Conservation (phyloP, 345 rosid genomes). For the Citrus trifoliata region DNA sequence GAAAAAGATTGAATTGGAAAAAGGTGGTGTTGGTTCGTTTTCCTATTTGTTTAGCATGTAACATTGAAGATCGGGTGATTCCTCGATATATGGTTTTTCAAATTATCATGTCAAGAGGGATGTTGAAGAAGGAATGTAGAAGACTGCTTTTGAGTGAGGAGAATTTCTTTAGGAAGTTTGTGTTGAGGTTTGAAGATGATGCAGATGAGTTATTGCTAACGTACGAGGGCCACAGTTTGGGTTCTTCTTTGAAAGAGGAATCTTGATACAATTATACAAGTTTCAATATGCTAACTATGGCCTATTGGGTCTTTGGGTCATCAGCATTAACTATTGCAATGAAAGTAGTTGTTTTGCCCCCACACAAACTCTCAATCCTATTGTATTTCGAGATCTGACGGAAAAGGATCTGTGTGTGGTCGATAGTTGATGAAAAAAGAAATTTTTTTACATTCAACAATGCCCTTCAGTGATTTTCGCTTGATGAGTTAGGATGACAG, state of each 20-base stretch:
- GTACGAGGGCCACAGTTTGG: slow-evolving; percentile 19
- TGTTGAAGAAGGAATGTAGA: slow-evolving; percentile 25
- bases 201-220: slow-evolving; percentile 27
- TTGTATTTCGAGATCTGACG: too few species aligned
- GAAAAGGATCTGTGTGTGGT: too few species aligned
- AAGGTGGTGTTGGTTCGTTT: slow-evolving; percentile 18
- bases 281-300: too few species aligned
- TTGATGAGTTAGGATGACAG: too few species aligned
- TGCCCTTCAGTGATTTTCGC: too few species aligned
- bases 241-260: neutral
- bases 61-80: slow-evolving; percentile 30
- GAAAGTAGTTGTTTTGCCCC: neutral
- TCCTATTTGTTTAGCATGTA: slow-evolving; percentile 23
- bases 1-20: slow-evolving; percentile 16
- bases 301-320: too few species aligned
- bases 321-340: neutral
- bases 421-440: too few species aligned
- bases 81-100: slow-evolving; percentile 36
- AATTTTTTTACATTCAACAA: too few species aligned
- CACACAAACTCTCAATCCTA: too few species aligned
- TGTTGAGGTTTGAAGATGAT: slow-evolving; percentile 27
- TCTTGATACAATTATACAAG: neutral
- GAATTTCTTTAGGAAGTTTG: slow-evolving; percentile 27
- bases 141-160: slow-evolving; percentile 8
- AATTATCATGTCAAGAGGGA: slow-evolving; percentile 23